Conservation (phyloP, 257 asterid genomes). For the Fraxinus quadrangulata region DNA sequence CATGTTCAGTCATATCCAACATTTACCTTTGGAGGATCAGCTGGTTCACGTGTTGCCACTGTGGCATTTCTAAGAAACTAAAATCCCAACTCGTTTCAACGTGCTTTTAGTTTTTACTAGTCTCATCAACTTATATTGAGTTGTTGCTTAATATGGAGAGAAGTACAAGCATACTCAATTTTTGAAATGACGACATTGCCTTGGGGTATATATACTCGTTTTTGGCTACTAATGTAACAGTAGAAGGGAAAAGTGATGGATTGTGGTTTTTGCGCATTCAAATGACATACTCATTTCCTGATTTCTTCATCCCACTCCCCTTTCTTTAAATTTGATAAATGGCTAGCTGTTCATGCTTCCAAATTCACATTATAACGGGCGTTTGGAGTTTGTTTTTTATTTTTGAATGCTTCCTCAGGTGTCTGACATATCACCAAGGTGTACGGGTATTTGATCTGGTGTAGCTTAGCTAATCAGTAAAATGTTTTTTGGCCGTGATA, state of each 20-base stretch:
- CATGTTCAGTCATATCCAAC: constrained; percentile 88
- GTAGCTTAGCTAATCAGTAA: too few relatives aligned
- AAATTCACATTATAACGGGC: too few relatives aligned
- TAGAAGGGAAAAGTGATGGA: not conserved
- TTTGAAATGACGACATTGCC: constrained; percentile 6
- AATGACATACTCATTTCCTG: not conserved
- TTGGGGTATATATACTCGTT: constrained; percentile 23
- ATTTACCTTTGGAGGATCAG: constrained; percentile 85
- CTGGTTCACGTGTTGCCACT: constrained; percentile 94
- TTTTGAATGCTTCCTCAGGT: too few relatives aligned
- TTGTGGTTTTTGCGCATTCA: not conserved
- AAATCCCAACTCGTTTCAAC: not conserved
- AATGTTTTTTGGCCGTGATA: too few relatives aligned
- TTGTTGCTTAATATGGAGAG: not conserved
- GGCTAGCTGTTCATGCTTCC: not conserved
- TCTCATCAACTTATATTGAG: constrained; percentile 3
- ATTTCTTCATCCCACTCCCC: not conserved
- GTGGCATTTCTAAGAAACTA: constrained; percentile 85
- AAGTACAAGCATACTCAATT: not conserved
- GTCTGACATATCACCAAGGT: too few relatives aligned
- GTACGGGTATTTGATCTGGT: too few relatives aligned
- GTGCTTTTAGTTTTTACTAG: constrained; percentile 11
- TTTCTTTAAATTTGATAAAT: not conserved
- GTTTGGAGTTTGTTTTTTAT: too few relatives aligned
- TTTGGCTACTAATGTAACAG: constrained; percentile 2